Evolutionary conservation across 2,329 filamentous ascomycete genomes (phyloP), one percentile per base, ranked within the genome.

Genomic region (Cladosporium sp.): DNA sequence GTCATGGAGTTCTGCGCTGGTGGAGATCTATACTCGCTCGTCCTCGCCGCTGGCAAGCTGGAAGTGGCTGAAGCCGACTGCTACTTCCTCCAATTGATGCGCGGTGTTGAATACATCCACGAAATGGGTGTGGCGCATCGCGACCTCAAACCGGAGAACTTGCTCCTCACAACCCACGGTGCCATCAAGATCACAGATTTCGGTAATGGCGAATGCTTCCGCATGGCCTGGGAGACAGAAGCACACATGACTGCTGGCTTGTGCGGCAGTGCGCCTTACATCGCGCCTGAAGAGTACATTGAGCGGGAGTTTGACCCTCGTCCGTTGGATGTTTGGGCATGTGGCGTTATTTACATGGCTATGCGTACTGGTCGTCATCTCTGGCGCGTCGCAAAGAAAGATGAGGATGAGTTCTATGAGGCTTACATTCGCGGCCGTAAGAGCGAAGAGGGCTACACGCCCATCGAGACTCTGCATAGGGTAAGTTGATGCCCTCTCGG

Each of bases 1-100:
- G 93, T 98, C 46, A 98, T 98, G 93, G 93, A 98, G 71, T 98
- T 93, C 66, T 98, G 93, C 67, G 91, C 92, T 32, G 93, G 93
- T 53, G 93, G 93, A 52, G 93, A 98, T 67, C 77, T 98, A 19
- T 97, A 97, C 69, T 96, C 90, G 0, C 78, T 98, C 4, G 86
- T 98, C 16, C 81, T 97, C 25, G 84, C 93, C 6, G 89, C 90
- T 32, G 88, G 88, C 52, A 95, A 95, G 69, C 83, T 98, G 16
- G 91, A 93, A 67, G 88, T 94, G 25, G 77, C 83, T 53, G 93
- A 98, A 70, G 92, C 93, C 53, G 93, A 98, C 68, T 98, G 93
- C 72, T 94, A 93, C 69, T 98, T 98, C 78, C 95, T 97, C 73
- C 93, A 98, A 70, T 84, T 97, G 70, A 97, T 98, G 92, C 88